Base-by-base conservation (phyloP, 2,329 filamentous ascomycete species). In the Hymenoscyphus linearis region DNA sequence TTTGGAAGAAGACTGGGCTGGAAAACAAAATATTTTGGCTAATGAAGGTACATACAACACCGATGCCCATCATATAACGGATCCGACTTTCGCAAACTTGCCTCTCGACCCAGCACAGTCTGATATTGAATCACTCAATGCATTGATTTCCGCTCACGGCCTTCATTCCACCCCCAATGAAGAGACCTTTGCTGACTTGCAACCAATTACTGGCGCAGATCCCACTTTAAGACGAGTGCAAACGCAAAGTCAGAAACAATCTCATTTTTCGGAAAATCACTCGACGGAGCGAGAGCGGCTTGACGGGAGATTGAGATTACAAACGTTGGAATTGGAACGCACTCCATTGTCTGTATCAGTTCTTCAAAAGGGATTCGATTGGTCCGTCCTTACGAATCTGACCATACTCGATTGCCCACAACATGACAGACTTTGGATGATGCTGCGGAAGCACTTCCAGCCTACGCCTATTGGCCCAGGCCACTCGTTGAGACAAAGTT, bases 401-500 rank as follows among this genome's bases (percentile, higher is more conserved):
- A 93, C 91, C 0, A 81, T 95, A 22, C 81, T 95, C 53, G 81
- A 87, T 64, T 95, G 90, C 70, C 78, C 81, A 36, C 84, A 89
- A 58, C 86, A 91, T 69, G 89, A 93, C 62, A 81, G 83, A 60
- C 78, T 95, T 2, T 95, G 90, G 90, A 87, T 86, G 69, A 82
- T 85, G 58, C 78, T 95, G 14, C 84, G 85, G 56, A 81, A 83
- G 62, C 83, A 83, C 36, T 89, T 84, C 67, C 76, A 79, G 26
- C 85, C 84, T 16, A 63, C 70, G 12, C 67, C 63, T 58, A 59
- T 68, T 63, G 68, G 67, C 44, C 44, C 52, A 35, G 62, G 59
- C 22, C 65, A 69, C 60, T 64, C 66, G 9, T 70, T 65, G 27
- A 69, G 73, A 60, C 64, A 74, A 52, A 65, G 59, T 44, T 60